phyloP scores from a whole-genome alignment of 1,284 basidiomycete species.

The Lignosus rhinocerotis region DNA sequence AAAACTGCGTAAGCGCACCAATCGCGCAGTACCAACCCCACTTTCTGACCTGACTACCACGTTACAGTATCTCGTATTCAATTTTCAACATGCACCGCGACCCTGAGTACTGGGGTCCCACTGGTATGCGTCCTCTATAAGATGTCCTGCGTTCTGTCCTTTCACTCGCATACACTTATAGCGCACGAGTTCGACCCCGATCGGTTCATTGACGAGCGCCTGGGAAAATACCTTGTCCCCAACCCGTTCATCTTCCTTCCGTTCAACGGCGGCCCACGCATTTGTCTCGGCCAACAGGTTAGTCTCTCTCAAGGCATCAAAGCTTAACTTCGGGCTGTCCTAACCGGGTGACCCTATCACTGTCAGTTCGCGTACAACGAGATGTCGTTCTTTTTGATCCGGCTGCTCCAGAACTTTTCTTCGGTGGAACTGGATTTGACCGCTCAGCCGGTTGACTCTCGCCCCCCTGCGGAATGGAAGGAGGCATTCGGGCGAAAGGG shows the following conservation, averaged over 20 bases:
- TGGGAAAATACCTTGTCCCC: conserved; percentile 36
- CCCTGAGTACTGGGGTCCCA: conserved; percentile 64
- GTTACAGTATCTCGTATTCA: conserved; percentile 47
- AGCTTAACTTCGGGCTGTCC: background rate
- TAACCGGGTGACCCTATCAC: background rate
- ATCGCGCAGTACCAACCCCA: background rate
- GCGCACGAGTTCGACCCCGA: conserved; percentile 48
- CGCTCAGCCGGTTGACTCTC: conserved; percentile 22
- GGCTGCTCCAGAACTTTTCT: conserved; percentile 49
- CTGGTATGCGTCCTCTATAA: conserved; percentile 40
- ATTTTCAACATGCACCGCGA: conserved; percentile 65
- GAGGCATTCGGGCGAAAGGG: conserved; percentile 18
- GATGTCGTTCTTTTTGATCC: conserved; percentile 42
- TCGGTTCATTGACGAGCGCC: conserved; percentile 42
- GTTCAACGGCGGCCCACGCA: conserved; percentile 51
- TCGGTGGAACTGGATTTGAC: conserved; percentile 39
- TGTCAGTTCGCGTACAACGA: conserved; percentile 45
- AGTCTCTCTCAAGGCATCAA: background rate
- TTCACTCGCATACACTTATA: conserved; percentile 12
- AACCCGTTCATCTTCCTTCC: conserved; percentile 52
- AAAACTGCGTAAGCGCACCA: conserved; percentile 18
- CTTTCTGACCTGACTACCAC: conserved; percentile 1
- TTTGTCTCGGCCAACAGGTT: conserved; percentile 49
- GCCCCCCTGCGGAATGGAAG: conserved; percentile 24
- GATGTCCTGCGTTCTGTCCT: background rate